Conservation (phyloP, 129 eudicot genomes). For the Daucus carota region DNA sequence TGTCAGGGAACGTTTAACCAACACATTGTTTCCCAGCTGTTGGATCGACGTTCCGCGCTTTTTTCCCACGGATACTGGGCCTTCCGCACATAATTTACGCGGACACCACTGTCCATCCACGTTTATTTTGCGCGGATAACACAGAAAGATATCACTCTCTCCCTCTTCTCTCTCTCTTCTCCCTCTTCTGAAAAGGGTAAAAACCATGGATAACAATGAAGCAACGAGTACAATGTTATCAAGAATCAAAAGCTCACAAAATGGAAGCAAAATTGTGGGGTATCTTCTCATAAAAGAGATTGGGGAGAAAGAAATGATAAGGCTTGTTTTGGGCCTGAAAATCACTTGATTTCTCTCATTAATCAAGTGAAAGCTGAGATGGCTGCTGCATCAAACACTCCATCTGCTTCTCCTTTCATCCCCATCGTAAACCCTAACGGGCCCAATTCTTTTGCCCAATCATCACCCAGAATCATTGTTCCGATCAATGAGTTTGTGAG, state of each 20-base stretch:
- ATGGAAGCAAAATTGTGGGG: slow-evolving; percentile 86
- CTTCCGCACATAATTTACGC: no score
- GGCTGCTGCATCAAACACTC: slow-evolving; percentile 44
- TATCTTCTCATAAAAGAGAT: slow-evolving; percentile 74
- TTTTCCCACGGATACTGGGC: no score
- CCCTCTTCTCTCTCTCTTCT: no score
- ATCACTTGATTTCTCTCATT: slow-evolving; percentile 38
- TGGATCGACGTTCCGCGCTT: no score
- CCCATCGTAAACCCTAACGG: slow-evolving; percentile 16
- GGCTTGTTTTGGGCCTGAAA: slow-evolving; percentile 77
- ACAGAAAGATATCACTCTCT: no score
- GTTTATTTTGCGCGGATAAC: no score
- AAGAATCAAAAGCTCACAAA: slow-evolving; percentile 64
- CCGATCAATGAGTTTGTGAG: slow-evolving; percentile 49
- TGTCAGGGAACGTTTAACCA: no score
- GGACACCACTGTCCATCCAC: no score
- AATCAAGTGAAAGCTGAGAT: slow-evolving; percentile 56
- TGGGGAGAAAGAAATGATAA: slow-evolving; percentile 86
- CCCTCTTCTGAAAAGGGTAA: background rate
- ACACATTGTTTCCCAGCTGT: no score
- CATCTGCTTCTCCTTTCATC: slow-evolving; percentile 27
- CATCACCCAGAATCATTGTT: slow-evolving; percentile 50
- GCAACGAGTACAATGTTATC: slow-evolving; percentile 75
- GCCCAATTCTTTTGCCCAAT: slow-evolving; percentile 35
- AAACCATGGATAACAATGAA: slow-evolving; percentile 73